Base-by-base conservation (phyloP, 139 green algal species). In the Medakamo hakoo region DNA sequence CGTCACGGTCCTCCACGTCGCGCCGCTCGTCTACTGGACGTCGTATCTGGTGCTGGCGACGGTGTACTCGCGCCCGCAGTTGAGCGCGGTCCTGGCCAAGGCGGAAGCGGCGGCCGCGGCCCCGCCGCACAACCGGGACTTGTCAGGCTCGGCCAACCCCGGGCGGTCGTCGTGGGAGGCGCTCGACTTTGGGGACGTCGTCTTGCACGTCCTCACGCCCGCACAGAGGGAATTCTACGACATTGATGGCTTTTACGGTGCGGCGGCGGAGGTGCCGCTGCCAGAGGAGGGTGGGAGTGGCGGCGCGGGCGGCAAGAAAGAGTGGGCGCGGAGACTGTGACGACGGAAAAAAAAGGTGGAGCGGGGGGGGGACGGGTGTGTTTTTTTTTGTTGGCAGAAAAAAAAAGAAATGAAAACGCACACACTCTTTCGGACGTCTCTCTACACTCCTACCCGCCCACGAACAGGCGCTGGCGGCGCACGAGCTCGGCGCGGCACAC, bases 401-500 rank as follows among this genome's bases (percentile, higher is more conserved):
- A 9, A 52, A 52, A 52, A 52, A 52, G 40, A 52, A 16, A 52
- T 16, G 40, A 52, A 52, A 52, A 52, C 9, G 40, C 9, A 52
- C 40, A 52, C 40, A 52, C 40, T n/a, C n/a, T n/a, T n/a, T n/a
- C n/a, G n/a, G n/a, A n/a, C n/a, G n/a, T n/a, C n/a, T n/a, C n/a
- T n/a, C n/a, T n/a, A 52, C 40, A 52, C 40, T 16, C 9, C 16
- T 16, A 52, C 40, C 40, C 40, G 9, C 40, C 40, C 40, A 84
- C 40, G 63, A 75, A 94, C 22, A 94, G 61, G 4, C 82, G 78
- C 78, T 94, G 86, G 23, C 86, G 71, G 2, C 84, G 69, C 27
- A 75, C 58, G 60, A 92, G 81, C 5, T 78, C 78, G 62, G 74
- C 78, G 18, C 86, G 66, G 75, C 86, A 94, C 4, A 91, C 73